Conservation (phyloP, 2,329 filamentous ascomycete species). For the Apiospora marii region DNA sequence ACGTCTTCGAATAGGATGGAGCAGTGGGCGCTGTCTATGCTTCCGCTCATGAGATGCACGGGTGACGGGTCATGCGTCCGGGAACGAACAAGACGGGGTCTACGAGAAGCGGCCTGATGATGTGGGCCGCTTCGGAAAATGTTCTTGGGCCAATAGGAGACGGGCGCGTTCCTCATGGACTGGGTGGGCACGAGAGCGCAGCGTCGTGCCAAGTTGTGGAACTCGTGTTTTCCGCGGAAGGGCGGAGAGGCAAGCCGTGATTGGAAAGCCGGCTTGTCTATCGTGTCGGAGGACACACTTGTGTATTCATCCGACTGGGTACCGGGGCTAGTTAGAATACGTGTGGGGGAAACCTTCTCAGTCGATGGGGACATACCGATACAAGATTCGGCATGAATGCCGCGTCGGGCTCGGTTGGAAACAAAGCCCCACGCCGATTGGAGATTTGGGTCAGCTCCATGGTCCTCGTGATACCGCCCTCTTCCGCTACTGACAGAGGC, state of each 20-base stretch:
- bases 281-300: neutral
- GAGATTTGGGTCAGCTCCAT: constrained; percentile 5
- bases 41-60: constrained; percentile 1
- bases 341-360: neutral
- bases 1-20: neutral
- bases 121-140: neutral
- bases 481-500: neutral
- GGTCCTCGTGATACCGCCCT: neutral
- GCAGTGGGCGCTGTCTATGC: constrained; percentile 9
- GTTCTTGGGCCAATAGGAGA: neutral
- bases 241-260: neutral
- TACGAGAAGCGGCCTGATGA: neutral
- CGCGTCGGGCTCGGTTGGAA: neutral
- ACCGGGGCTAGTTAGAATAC: neutral
- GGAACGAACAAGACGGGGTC: neutral
- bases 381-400: neutral
- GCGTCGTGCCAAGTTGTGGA: neutral
- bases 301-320: constrained; percentile 6
- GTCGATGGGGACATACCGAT: neutral
- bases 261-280: neutral
- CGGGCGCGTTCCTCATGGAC: neutral
- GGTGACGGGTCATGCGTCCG: neutral
- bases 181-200: neutral
- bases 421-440: neutral
- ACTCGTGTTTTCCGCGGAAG: neutral